Percentiles rank a stretch among this genome's conserved stretches.
Conservation (phyloP, 1,139 yeast genomes). For the Trichomonascaceae sp. region DNA sequence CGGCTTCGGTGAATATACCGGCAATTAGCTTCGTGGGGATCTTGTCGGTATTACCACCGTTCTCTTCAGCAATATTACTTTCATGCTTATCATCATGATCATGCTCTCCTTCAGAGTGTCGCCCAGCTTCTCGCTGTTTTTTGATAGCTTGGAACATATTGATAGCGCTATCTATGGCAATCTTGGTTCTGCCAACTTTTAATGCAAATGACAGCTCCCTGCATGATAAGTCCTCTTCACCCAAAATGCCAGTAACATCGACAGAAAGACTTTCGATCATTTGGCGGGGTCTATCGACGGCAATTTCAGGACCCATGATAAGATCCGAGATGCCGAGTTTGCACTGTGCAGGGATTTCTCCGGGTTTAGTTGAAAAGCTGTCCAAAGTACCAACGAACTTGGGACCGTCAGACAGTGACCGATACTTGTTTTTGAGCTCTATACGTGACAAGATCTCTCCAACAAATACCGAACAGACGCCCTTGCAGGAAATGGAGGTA, state of each 20-base stretch:
- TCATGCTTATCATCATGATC: slow-evolving; percentile 11
- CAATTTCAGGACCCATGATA: slow-evolving; percentile 24
- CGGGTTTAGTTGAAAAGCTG: slow-evolving; percentile 23
- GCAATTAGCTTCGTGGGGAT: slow-evolving; percentile 1
- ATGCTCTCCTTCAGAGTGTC: background rate
- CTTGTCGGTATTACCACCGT: background rate
- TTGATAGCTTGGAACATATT: slow-evolving; percentile 13
- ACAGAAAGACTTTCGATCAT: slow-evolving; percentile 28
- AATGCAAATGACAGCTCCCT: slow-evolving; percentile 32
- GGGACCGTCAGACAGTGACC: slow-evolving; percentile 14
- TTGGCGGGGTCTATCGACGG: slow-evolving; percentile 29
- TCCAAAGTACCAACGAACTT: slow-evolving; percentile 34
- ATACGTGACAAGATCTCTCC: slow-evolving; percentile 27
- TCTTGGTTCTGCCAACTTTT: slow-evolving; percentile 25
- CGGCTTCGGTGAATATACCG: slow-evolving; percentile 15
- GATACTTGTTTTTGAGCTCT: slow-evolving; percentile 23
- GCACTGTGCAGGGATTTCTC: slow-evolving; percentile 29
- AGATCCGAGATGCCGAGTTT: slow-evolving; percentile 26
- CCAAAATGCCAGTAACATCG: slow-evolving; percentile 32
- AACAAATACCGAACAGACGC: slow-evolving; percentile 24
- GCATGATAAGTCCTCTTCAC: slow-evolving; percentile 27
- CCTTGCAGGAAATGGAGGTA: slow-evolving; percentile 24
- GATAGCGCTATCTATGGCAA: slow-evolving; percentile 21
- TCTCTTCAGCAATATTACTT: background rate
- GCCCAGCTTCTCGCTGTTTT: background rate